Evolutionary conservation across 345 rosid species (phyloP), one percentile per base, ranked within the genome.

Genomic region (Adansonia digitata): DNA sequence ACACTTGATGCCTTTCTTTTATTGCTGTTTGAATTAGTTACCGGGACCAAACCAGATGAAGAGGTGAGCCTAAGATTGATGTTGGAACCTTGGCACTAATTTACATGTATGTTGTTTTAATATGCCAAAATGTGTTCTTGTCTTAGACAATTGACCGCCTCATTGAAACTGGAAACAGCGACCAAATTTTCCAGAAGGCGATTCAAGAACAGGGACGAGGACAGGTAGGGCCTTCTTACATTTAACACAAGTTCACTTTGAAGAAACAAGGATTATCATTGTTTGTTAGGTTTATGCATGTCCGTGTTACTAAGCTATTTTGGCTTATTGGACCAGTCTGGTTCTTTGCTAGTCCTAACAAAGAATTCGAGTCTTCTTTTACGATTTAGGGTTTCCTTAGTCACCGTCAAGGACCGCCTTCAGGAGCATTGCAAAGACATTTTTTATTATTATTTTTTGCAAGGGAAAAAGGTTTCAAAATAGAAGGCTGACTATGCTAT

Each of bases 161-260:
- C 82, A 92, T 94, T 52, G 97, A 94, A 84, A 94, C 97, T 65
- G 98, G 97, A 84, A 88, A 91, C 74, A 93, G 97, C 2, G 98
- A 94, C 79, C 97, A 94, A 82, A 91, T 91, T 72, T 92, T 94
- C 85, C 92, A 92, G 77, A 89, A 87, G 76, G 98, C 98, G 46
- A 89, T 94, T 74, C 92, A 94, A 75, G 97, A 92, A 82, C 91
- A 87, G 83, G 98, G 98, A 37, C 81, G 97, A 71, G 98, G 97
- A 80, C 92, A 92, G 94, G 98, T 94, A 59, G 35, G 57, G 1
- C 39, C 8, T 42, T 75, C 55, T 40, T 59, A 24, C 42, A 48
- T 75, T 42, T 74, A 35, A 31, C 27, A 17, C 45, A 42, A 20
- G 60, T 40, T 11, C 15, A 29, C n/a, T 49, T 22, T 62, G 20